Evolutionary conservation across 23 red algal species (phyloP), one percentile per base, ranked within the genome.

Genomic region (Cyanidioschyzon merolae): DNA sequence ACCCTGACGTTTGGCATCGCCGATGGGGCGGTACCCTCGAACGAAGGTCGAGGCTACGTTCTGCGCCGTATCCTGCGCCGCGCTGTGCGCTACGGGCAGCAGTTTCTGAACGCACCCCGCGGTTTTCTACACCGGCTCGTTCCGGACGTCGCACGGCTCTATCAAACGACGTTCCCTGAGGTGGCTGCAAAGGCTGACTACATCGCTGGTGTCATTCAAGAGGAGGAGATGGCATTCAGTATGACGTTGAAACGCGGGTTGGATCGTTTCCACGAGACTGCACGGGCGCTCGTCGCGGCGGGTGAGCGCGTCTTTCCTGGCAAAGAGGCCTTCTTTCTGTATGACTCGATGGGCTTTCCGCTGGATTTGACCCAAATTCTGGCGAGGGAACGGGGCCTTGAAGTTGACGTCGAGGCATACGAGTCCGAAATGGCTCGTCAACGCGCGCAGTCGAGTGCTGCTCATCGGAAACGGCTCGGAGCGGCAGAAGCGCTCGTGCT

Each of bases 341-440:
- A 98, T 75, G 94, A 98, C 68, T 90, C 94, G 0, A 98, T 98
- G 94, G 94, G 94, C 38, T 98, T 98, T 82, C 94, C 94, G 2
- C 82, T 98, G 50, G 94, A 98, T 68, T 40, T 98, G 12, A 98
- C 94, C 16, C 82, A 91, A 39, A 78, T 88, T 21, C 90, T 98
- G 88, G 94, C 94, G 1, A 87, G 87, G 39, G 94, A 98, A 76
- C 68, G 83, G 1, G 86, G 88, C 0, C 57, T 98, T 37, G 83
- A 80, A 76, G 88, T 98, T 50, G 88, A 98, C 50, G 88, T 82
- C 38, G 76, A 80, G 25, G 94, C 79, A 7, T 98, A 89, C 41
- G 30, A 86, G 12, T 79, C 68, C 38, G 84, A 84, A 1, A 85
- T 98, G 77, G 83, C 79, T 67, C 67, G 76, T 35, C 87, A 88